Conservation (phyloP, 805 yeast species). For the Saturnispora zaruensis region DNA sequence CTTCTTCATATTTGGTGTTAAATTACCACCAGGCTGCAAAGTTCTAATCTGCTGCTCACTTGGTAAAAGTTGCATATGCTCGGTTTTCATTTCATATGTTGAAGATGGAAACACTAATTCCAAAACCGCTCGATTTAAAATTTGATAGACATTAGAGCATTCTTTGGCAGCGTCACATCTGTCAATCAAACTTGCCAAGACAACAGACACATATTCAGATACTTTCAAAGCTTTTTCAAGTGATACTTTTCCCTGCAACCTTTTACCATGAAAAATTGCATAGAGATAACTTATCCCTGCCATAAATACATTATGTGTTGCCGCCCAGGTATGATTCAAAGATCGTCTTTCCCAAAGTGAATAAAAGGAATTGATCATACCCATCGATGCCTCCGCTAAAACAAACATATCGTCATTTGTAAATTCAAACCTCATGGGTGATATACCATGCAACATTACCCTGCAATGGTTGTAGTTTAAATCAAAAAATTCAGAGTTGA, state of each 20-base stretch:
- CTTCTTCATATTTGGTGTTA: conserved; percentile 32
- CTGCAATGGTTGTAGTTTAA: conserved; percentile 72
- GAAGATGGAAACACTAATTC: conserved; percentile 42
- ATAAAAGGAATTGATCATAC: conserved; percentile 55
- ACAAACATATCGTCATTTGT: conserved; percentile 44
- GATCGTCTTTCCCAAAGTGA: conserved; percentile 46
- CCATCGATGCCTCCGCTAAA: conserved; percentile 56
- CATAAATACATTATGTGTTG: conserved; percentile 80
- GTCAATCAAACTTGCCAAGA: conserved; percentile 52
- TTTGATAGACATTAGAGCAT: conserved; percentile 65
- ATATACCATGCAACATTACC: conserved; percentile 64
- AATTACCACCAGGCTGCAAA: conserved; percentile 29
- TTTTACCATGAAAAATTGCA: conserved; percentile 62
- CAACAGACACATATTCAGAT: conserved; percentile 42
- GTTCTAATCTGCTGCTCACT: conserved; percentile 23
- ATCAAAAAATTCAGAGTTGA: conserved; percentile 59
- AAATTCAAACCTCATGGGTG: conserved; percentile 57
- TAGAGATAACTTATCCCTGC: conserved; percentile 82
- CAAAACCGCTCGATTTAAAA: conserved; percentile 62
- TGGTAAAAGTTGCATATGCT: conserved; percentile 22
- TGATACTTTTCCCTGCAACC: conserved; percentile 37
- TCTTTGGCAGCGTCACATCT: conserved; percentile 71
- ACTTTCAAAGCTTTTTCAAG: conserved; percentile 43
- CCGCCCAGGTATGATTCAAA: conserved; percentile 87
- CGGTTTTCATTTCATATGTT: conserved; percentile 18